Conservation (phyloP, 495 filamentous ascomycete genomes). For the Aspergillus bridgeri region DNA sequence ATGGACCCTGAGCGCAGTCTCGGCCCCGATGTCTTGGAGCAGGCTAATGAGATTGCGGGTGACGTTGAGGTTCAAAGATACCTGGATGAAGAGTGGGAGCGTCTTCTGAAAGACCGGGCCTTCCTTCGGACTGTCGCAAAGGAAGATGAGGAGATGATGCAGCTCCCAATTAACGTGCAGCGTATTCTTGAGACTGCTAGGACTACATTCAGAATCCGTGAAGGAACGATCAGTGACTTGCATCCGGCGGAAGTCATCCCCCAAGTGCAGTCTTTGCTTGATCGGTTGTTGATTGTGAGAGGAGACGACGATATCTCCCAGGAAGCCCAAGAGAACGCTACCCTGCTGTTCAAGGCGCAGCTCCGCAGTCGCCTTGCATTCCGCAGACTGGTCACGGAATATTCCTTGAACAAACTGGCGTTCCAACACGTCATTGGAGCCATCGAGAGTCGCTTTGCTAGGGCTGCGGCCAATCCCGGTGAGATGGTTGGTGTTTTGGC, state of each 20-base stretch:
- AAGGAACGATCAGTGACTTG: constrained; percentile 78
- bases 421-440: constrained; percentile 92
- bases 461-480: constrained; percentile 77
- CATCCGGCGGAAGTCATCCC: constrained; percentile 87
- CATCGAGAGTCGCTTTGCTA: constrained; percentile 78
- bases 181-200: constrained; percentile 88
- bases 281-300: constrained; percentile 76
- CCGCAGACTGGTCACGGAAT: constrained; percentile 80
- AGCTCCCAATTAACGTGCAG: constrained; percentile 86
- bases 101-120: constrained; percentile 66
- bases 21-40: constrained; percentile 71
- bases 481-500: constrained; percentile 99
- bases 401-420: constrained; percentile 84
- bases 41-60: constrained; percentile 80
- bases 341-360: constrained; percentile 85
- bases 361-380: constrained; percentile 86
- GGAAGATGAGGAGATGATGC: constrained; percentile 76
- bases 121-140: constrained; percentile 66
- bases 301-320: constrained; percentile 75
- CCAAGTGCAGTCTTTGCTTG: constrained; percentile 69
- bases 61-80: constrained; percentile 80
- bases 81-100: constrained; percentile 86
- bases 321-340: constrained; percentile 87
- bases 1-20: constrained; percentile 72
- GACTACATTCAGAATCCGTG: constrained; percentile 85